Evolutionary conservation across 2,329 filamentous ascomycete genomes (phyloP), one percentile per base, ranked within the genome.

Genomic region (Curvularia spicifera): DNA sequence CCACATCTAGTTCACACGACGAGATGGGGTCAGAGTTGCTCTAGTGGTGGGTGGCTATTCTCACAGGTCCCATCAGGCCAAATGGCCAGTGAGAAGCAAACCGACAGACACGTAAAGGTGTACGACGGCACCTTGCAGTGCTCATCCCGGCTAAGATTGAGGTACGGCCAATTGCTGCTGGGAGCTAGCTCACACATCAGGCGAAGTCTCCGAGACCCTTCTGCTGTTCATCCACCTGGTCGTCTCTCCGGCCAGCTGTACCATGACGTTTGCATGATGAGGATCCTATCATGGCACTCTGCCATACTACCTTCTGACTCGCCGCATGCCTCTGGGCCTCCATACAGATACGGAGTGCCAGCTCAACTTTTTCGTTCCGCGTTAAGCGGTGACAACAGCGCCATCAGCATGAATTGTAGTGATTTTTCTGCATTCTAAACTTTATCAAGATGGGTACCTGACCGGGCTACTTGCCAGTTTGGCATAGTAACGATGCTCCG

Each of bases 381-480:
- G 55, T 43, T 53, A 57, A 28, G 50, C 55, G 55, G 39, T 35
- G 26, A 37, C 55, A 28, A 42, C 55, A 46, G 44, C 15, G 22
- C 49, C n/a, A 35, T 29, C 22, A 26, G 28, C 26, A 35, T 43
- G 18, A 40, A 35, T 13, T 45, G 46, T 40, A 42, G 53, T n/a
- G 20, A 22, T 28, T 29, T 43, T 18, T 37, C 35, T 49, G 53
- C 46, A 37, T 40, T 18, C 26, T 31, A 33, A 45, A 24, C 31
- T 29, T 28, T 55, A 33, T n/a, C 22, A 8, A 39, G 10, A 56
- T 45, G 47, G 53, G 33, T 45, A 26, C 29, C 29, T 45, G 35
- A 24, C 50, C 55, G 55, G 55, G 33, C 43, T 37, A 57, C 43
- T 24, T 57, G 55, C 55, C 54, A 15, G 49, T 57, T 57, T 57